Evolutionary conservation across 1,284 basidiomycete genomes (phyloP).

Genomic region (Jaminaea rosea): DNA sequence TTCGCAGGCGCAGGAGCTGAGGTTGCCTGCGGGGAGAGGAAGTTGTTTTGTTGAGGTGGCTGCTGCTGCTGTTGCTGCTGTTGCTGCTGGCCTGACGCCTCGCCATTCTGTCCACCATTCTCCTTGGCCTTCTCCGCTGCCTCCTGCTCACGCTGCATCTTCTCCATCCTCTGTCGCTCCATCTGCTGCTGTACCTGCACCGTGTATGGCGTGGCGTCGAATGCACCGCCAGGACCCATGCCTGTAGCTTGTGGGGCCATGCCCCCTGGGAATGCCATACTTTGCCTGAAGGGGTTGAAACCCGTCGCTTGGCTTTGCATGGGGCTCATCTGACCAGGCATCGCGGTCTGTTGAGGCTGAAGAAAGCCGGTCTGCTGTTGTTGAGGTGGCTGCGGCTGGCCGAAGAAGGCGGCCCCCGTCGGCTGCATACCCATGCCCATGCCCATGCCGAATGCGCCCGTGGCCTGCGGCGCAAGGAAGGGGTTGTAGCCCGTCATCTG

Average conservation of each 20-base stretch:
- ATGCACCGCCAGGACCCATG: conserved; percentile 15
- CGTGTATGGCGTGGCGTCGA: conserved; percentile 14
- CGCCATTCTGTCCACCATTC: conserved; percentile 26
- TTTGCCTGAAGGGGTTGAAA: conserved; percentile 60
- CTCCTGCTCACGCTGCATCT: conserved; percentile 34
- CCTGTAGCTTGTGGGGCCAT: conserved; percentile 34
- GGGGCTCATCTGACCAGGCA: conserved; percentile 56
- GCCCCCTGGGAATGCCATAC: conserved; percentile 14
- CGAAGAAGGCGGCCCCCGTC: conserved; percentile 15
- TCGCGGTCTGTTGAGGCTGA: conserved; percentile 47
- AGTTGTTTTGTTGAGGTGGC: conserved; percentile 19
- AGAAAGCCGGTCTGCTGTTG: conserved; percentile 47
- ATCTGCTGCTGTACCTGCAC: conserved; percentile 10
- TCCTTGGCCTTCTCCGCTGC: conserved; percentile 24
- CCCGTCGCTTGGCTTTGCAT: conserved; percentile 73
- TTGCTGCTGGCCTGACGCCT: conserved; percentile 23
- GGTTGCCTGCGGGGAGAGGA: conserved; percentile 51
- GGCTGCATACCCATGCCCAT: conserved; percentile 13
- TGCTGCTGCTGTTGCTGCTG: conserved; percentile 15
- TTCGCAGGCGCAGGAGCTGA: conserved; percentile 41
- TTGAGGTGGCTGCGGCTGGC: conserved; percentile 51
- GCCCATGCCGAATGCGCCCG: conserved; percentile 51
- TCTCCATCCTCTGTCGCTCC: conserved; percentile 18
- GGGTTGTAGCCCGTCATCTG: conserved; percentile 51
- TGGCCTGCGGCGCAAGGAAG: conserved; percentile 27